Evolutionary conservation across 352 stramenopile species (phyloP).

Genomic region (Globisporangium cederbergense): DNA sequence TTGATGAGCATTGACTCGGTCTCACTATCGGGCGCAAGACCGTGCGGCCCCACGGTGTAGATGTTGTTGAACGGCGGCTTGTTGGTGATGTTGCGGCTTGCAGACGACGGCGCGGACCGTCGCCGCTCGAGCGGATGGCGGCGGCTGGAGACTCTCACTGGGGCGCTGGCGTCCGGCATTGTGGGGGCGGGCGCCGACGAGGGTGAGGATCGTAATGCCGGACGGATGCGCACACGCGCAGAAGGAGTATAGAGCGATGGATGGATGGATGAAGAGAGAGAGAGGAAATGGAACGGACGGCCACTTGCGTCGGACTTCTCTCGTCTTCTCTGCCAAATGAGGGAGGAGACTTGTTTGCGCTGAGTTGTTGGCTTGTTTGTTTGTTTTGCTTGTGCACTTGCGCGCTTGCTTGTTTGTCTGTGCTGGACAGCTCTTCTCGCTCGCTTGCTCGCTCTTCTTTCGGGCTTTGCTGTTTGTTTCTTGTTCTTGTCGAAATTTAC

Average conservation of each 20-base stretch:
- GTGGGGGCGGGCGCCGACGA: background rate
- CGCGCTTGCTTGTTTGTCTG: background rate
- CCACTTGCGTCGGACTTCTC: too few species aligned
- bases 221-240: background rate
- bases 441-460: background rate
- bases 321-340: slow-evolving; percentile 1
- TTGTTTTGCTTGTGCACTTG: background rate
- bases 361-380: background rate
- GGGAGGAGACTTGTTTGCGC: background rate
- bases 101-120: slow-evolving; percentile 6
- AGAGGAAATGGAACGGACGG: background rate
- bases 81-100: background rate
- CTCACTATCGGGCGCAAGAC: background rate
- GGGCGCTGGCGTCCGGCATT: slow-evolving; percentile 7
- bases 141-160: background rate
- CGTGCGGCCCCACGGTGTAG: background rate
- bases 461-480: background rate
- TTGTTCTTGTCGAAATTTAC: background rate
- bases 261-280: background rate
- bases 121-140: slow-evolving; percentile 8
- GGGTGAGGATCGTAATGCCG: background rate
- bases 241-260: background rate
- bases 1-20: background rate
- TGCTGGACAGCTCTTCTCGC: background rate
- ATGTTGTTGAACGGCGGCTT: background rate